Percentiles rank a stretch among this genome's conserved stretches.
phyloP scores from a whole-genome alignment of 2,329 filamentous ascomycete species.

The Paracamarosporium sp. region DNA sequence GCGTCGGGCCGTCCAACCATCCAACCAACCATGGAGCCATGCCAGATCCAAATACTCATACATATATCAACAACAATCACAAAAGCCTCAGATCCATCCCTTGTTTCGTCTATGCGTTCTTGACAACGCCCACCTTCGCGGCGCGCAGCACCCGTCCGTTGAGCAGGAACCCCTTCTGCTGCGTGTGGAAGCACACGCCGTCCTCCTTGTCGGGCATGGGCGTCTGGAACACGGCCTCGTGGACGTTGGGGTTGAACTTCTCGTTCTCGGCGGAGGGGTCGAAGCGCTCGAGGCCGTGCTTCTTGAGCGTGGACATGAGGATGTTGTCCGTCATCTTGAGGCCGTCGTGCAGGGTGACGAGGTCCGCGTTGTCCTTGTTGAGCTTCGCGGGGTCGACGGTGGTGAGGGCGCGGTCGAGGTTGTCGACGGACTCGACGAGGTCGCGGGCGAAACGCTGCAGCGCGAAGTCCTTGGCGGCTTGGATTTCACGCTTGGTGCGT shows the following conservation, averaged over 20 bases:
- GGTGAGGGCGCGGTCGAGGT: constrained; percentile 88
- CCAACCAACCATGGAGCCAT: constrained; percentile 17
- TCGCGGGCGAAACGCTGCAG: constrained; percentile 95
- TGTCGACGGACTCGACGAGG: constrained; percentile 93
- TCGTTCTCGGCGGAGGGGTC: constrained; percentile 74
- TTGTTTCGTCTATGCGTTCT: constrained; percentile 65
- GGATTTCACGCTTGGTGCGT: constrained; percentile 88
- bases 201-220: constrained; percentile 88
- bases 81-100: neutral
- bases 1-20: constrained; percentile 21
- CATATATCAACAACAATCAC: constrained; percentile 12
- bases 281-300: constrained; percentile 92
- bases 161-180: constrained; percentile 94
- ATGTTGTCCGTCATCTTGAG: constrained; percentile 95
- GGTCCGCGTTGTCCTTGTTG: constrained; percentile 70
- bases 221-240: constrained; percentile 96
- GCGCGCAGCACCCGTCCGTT: constrained; percentile 90
- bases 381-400: constrained; percentile 81
- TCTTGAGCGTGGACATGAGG: constrained; percentile 85
- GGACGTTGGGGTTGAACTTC: constrained; percentile 94
- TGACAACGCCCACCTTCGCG: constrained; percentile 95
- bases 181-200: constrained; percentile 86
- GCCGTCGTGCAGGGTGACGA: constrained; percentile 82
- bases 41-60: constrained; percentile 25
- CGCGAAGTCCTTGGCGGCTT: constrained; percentile 86